phyloP scores from a whole-genome alignment of 2,329 filamentous ascomycete species.

The Xylaria polymorpha region DNA sequence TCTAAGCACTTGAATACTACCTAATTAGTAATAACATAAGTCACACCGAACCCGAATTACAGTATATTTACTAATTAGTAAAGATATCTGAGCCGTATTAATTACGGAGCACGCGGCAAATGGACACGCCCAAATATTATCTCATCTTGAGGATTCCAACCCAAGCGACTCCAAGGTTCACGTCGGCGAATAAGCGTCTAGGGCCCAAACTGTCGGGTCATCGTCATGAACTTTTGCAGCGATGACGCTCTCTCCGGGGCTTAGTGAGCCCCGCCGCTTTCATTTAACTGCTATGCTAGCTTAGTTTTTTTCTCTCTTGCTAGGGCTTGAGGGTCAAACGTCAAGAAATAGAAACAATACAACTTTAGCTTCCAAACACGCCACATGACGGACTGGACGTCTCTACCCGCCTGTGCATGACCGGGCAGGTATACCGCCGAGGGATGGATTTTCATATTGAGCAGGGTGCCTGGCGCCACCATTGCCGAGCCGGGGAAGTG shows the following conservation, averaged over 20 bases:
- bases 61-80: conserved; percentile 15
- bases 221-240: background rate
- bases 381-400: background rate
- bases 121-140: background rate
- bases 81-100: background rate
- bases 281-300: background rate
- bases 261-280: background rate
- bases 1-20: too few relatives aligned
- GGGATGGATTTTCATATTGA: conserved; percentile 9
- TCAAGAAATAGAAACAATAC: background rate
- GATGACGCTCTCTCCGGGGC: background rate
- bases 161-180: conserved; percentile 15
- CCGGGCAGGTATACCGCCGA: background rate
- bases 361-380: background rate
- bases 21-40: background rate
- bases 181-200: conserved; percentile 29
- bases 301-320: background rate
- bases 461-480: background rate
- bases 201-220: conserved; percentile 39
- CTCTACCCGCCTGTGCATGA: background rate
- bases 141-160: conserved; percentile 17
- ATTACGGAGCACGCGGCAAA: conserved; percentile 16
- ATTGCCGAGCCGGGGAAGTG: conserved; percentile 31
- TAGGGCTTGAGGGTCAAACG: background rate
- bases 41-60: background rate